Evolutionary conservation across 331 rosid species (phyloP).

Genomic region (Cydonia oblonga): DNA sequence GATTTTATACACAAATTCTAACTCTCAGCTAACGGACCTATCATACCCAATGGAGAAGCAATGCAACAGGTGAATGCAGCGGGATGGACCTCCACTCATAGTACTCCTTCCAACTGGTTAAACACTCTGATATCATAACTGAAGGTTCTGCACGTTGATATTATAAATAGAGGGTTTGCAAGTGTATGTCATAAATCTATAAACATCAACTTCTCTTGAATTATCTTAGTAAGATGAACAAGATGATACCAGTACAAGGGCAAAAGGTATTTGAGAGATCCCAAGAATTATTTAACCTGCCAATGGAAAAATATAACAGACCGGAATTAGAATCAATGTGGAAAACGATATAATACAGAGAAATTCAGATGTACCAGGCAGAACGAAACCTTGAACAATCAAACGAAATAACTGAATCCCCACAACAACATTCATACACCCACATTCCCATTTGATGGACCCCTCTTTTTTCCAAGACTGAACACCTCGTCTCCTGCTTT

Average conservation of each 20-base stretch:
- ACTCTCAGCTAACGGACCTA: neutral
- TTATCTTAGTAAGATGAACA: conserved; percentile 12
- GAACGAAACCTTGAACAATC: conserved; percentile 38
- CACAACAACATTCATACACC: conserved; percentile 65
- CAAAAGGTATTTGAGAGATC: conserved; percentile 44
- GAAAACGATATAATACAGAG: neutral
- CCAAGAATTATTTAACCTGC: conserved; percentile 58
- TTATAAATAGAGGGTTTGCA: conserved; percentile 41
- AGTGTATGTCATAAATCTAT: conserved; percentile 6
- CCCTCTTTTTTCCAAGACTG: conserved; percentile 55
- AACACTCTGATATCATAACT: conserved; percentile 23
- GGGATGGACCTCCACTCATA: conserved; percentile 76
- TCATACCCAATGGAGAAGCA: conserved; percentile 90
- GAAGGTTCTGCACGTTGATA: conserved; percentile 49
- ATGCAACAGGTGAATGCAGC: conserved; percentile 63
- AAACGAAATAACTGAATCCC: conserved; percentile 34
- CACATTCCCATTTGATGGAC: conserved; percentile 77
- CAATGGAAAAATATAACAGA: conserved; percentile 1
- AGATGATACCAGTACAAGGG: conserved; percentile 61
- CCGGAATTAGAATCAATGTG: conserved; percentile 12
- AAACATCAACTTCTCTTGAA: conserved; percentile 4
- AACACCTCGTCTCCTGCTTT: conserved; percentile 64
- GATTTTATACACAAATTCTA: neutral
- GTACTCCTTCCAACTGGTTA: conserved; percentile 68
- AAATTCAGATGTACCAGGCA: neutral